Conservation (phyloP, 345 rosid genomes). For the Camelina sativa region DNA sequence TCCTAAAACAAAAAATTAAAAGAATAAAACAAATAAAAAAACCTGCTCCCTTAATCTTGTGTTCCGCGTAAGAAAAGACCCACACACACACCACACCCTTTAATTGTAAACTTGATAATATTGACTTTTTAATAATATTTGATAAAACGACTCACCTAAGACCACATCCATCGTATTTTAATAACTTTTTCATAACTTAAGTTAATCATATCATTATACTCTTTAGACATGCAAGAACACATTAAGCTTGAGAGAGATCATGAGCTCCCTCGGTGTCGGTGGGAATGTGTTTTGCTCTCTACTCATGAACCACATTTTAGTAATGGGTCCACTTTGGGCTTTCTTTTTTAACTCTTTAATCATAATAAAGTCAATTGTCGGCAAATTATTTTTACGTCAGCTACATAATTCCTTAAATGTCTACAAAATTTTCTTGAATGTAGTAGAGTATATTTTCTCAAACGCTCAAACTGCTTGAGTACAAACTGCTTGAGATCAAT, state of each 20-base stretch:
- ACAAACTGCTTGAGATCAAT: neutral
- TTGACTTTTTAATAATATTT: no score
- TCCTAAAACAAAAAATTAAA: neutral
- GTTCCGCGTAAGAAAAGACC: constrained; percentile 34
- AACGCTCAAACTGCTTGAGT: no score
- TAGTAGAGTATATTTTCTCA: neutral
- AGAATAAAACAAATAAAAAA: neutral
- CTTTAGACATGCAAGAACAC: constrained; percentile 32
- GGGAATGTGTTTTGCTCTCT: neutral
- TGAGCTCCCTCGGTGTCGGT: constrained; percentile 35
- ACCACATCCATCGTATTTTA: constrained; percentile 30
- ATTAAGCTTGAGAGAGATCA: constrained; percentile 29
- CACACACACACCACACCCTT: constrained; percentile 25
- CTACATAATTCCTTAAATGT: neutral
- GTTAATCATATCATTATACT: constrained; percentile 20
- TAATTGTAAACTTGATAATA: neutral
- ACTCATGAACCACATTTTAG: constrained; percentile 29
- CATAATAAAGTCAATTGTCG: constrained; percentile 37
- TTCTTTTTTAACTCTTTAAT: constrained; percentile 18
- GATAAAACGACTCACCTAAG: constrained; percentile 27
- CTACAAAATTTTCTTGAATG: neutral
- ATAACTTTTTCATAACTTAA: neutral
- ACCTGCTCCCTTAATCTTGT: constrained; percentile 44
- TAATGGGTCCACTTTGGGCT: constrained; percentile 24
- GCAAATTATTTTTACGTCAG: constrained; percentile 28